Evolutionary conservation across 1,284 basidiomycete genomes (phyloP).

Genomic region (Rhodotorula sp.): DNA sequence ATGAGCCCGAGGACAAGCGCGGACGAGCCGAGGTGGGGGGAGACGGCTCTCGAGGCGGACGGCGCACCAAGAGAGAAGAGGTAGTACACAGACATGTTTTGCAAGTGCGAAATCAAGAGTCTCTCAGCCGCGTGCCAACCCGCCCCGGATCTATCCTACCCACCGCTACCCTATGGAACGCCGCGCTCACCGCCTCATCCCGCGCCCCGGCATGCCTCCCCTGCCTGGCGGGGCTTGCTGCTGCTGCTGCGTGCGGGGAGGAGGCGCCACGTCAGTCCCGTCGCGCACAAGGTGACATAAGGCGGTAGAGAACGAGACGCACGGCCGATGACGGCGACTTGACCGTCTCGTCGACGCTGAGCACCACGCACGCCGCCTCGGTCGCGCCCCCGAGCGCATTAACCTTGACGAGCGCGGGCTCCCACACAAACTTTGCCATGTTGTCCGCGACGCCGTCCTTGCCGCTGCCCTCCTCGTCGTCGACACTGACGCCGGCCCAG

Average conservation of each 20-base stretch:
- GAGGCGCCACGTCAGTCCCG: neutral
- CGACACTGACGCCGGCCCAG: slow-evolving; percentile 96
- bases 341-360: slow-evolving; percentile 94
- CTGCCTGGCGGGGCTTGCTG: slow-evolving; percentile 1
- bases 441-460: slow-evolving; percentile 79
- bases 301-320: neutral
- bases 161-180: too few species aligned
- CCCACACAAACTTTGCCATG: slow-evolving; percentile 96
- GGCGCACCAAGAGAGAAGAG: neutral
- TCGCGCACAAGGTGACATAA: neutral
- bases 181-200: neutral
- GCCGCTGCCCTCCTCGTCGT: slow-evolving; percentile 73
- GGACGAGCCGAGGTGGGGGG: neutral
- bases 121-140: neutral
- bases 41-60: neutral
- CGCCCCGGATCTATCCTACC: neutral
- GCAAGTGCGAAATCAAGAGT: neutral
- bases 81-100: neutral
- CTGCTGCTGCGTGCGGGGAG: neutral
- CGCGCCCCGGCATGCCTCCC: slow-evolving; percentile 2
- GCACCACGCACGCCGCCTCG: slow-evolving; percentile 92
- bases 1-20: neutral
- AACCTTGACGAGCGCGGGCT: slow-evolving; percentile 90
- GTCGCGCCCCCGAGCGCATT: slow-evolving; percentile 94
- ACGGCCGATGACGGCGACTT: slow-evolving; percentile 64